phyloP scores from a whole-genome alignment of 2,329 filamentous ascomycete genomes.

The Cercospora sp. region DNA sequence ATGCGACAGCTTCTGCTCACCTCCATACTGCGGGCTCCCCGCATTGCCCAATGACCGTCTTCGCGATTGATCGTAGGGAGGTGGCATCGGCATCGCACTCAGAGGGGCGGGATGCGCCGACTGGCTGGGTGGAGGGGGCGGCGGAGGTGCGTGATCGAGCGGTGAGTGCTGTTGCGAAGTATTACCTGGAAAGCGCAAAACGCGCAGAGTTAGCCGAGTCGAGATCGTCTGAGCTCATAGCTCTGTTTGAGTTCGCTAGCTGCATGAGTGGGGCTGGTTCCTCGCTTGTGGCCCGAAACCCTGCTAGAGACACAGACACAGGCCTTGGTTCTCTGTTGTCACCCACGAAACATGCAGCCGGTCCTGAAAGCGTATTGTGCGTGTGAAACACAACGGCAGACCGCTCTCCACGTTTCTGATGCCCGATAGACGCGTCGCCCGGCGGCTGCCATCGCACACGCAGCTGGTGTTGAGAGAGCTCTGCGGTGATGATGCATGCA shows the following conservation, averaged over 20 bases:
- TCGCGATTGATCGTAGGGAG: constrained; percentile 46
- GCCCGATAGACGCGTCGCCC: background rate
- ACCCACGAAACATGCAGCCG: background rate
- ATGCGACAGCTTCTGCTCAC: constrained; percentile 18
- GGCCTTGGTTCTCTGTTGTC: constrained; percentile 1
- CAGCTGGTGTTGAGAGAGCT: background rate
- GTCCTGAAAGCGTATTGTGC: constrained; percentile 1
- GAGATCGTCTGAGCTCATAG: constrained; percentile 10
- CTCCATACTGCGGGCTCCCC: constrained; percentile 34
- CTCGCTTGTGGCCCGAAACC: constrained; percentile 5
- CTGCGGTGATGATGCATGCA: background rate
- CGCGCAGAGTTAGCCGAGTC: constrained; percentile 10
- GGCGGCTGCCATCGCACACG: background rate
- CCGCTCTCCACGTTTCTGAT: background rate
- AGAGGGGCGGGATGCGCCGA: constrained; percentile 29
- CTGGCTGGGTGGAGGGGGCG: constrained; percentile 25
- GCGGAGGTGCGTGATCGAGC: constrained; percentile 21
- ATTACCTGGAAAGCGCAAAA: constrained; percentile 9
- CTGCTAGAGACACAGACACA: background rate
- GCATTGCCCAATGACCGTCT: constrained; percentile 47
- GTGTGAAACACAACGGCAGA: constrained; percentile 7
- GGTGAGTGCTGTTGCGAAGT: constrained; percentile 13
- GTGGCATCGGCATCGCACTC: constrained; percentile 41
- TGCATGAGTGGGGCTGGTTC: constrained; percentile 3
- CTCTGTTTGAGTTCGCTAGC: constrained; percentile 2